Base-by-base conservation (phyloP, 1,139 yeast species). In the Suhomyces taliae region DNA sequence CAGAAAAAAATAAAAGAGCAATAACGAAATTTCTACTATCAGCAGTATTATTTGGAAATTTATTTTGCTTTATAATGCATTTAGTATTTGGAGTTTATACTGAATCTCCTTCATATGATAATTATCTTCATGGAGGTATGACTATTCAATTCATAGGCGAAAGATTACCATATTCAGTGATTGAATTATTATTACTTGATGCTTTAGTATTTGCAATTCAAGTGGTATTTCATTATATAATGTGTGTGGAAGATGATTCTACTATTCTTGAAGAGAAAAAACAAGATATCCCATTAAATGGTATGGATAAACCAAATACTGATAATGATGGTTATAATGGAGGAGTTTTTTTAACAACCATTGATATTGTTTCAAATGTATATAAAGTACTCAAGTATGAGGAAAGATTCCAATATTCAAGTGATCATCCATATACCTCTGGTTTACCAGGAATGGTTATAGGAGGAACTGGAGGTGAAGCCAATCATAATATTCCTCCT, bases 81-180 rank as follows among this genome's bases (percentile, higher is more conserved):
- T 43, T 69, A 39, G 15, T 70, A 4, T 64, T 65, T 48, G 74
- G 75, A 3, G 57, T 53, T 3, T 62, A 62, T 44, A 49, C 36
- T 5, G 45, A 44, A n/a, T 47, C 59, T 29, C 53, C 53, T 7
- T 40, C 54, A 11, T 34, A 54, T 3, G 65, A 59, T 26, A 55
- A 55, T 2, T 60, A 53, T 40, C 56, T 70, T 11, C 65, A 71
- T 48, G 79, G 79, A 0, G 66, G 74, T 2, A 38, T 70, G 40
- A 57, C 74, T 1, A 52, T 74, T 5, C 74, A 72, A 49, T 74
- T 74, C 49, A 71, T 74, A 14, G 79, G 79, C 0, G 79, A 75
- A 47, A 52, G 68, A 37, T 46, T 61, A 10, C 71, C 77, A 1
- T 58, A 36, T 27, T 57, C 64, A 7, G 41, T 61, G 33, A 34